Conservation (phyloP, 805 yeast genomes). For the Ogataea henricii region DNA sequence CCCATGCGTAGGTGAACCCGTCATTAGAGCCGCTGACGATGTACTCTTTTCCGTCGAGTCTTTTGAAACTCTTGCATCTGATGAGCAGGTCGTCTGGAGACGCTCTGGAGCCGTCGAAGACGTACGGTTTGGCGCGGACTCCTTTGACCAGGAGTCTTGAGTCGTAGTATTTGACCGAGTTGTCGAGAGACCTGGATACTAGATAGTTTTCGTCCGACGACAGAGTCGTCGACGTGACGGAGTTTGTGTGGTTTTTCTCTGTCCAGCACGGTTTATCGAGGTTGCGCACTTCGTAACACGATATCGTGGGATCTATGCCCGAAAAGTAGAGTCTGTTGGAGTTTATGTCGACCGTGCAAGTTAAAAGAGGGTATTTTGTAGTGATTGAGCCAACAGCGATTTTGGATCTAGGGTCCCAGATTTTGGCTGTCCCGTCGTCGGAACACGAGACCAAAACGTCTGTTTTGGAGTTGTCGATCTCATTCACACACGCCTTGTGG, state of each 20-base stretch:
- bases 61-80: conserved; percentile 47
- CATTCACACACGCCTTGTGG: conserved; percentile 49
- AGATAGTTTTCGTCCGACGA: conserved; percentile 43
- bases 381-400: conserved; percentile 34
- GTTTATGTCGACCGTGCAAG: conserved; percentile 43
- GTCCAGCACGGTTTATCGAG: conserved; percentile 46
- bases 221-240: conserved; percentile 57
- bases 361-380: conserved; percentile 57
- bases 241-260: conserved; percentile 46
- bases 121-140: conserved; percentile 44
- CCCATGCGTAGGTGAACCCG: conserved; percentile 61
- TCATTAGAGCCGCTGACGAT: conserved; percentile 66
- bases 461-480: conserved; percentile 42
- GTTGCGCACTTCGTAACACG: conserved; percentile 59
- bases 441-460: conserved; percentile 50
- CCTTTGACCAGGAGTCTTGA: conserved; percentile 42
- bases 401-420: conserved; percentile 72
- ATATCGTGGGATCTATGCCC: conserved; percentile 69
- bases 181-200: conserved; percentile 57
- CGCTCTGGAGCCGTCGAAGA: conserved; percentile 60
- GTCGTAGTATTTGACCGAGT: conserved; percentile 58
- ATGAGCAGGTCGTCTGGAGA: conserved; percentile 54
- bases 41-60: conserved; percentile 36
- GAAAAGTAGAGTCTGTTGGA: conserved; percentile 52
- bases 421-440: conserved; percentile 60